These are phyloP conservation scores for Megacollybia marginata DNA, from an alignment of 768 basidiomycete species.

Conservation along the genomic window DNA sequence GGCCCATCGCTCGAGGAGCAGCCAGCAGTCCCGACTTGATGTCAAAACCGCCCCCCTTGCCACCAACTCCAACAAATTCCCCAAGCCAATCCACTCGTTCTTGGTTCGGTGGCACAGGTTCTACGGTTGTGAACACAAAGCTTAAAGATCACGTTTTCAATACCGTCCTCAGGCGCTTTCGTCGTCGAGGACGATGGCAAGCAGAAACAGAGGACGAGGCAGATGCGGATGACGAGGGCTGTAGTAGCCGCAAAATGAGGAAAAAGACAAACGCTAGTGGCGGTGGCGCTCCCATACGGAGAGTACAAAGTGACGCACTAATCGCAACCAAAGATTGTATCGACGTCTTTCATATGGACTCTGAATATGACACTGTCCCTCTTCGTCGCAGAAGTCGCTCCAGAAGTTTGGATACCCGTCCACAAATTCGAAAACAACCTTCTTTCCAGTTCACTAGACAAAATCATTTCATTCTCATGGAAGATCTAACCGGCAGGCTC, in stretches of 20 bases:
- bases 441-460: slow-evolving; percentile 57
- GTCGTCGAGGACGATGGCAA: slow-evolving; percentile 38
- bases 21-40: slow-evolving; percentile 67
- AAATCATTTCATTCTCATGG: slow-evolving; percentile 98
- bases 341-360: slow-evolving; percentile 38
- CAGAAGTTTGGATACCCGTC: slow-evolving; percentile 22
- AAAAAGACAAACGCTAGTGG: slow-evolving; percentile 29
- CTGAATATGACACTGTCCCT: slow-evolving; percentile 11
- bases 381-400: slow-evolving; percentile 24
- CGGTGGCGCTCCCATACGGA: slow-evolving; percentile 38
- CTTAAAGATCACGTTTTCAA: slow-evolving; percentile 95
- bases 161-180: slow-evolving; percentile 72
- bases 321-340: slow-evolving; percentile 28
- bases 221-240: slow-evolving; percentile 34
- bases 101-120: slow-evolving; percentile 79
- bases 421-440: background rate
- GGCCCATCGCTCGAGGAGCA: slow-evolving; percentile 42
- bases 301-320: slow-evolving; percentile 57
- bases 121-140: slow-evolving; percentile 88
- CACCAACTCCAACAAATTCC: slow-evolving; percentile 45
- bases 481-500: slow-evolving; percentile 89
- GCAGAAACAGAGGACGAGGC: slow-evolving; percentile 51
- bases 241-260: slow-evolving; percentile 29
- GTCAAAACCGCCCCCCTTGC: slow-evolving; percentile 23
- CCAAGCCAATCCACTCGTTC: slow-evolving; percentile 22